A percentile compares a stretch with the other conserved stretches of the same genome.
These are phyloP conservation scores for Mortierella antarctica DNA, from an alignment of 192 early-diverging fungal species.

Conservation along the genomic window DNA sequence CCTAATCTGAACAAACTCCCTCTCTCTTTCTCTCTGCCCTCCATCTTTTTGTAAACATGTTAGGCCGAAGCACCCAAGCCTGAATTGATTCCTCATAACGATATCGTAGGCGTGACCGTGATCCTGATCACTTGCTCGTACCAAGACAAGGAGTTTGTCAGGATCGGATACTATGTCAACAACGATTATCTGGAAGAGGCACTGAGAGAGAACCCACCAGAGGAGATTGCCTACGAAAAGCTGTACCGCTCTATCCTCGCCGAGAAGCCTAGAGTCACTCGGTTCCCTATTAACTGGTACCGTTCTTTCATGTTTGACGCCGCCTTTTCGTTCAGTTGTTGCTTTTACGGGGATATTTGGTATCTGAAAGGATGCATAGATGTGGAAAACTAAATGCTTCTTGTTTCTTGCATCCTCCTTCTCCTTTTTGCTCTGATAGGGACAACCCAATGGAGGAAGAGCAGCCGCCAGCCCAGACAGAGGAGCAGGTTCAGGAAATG, in stretches of 20 bases:
- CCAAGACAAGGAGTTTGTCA: slow-evolving; percentile 91
- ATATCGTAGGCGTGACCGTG: slow-evolving; percentile 91
- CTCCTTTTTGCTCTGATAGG: slow-evolving; percentile 11
- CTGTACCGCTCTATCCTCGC: slow-evolving; percentile 89
- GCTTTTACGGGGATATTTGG: not conserved
- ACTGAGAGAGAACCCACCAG: slow-evolving; percentile 82
- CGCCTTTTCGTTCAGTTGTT: slow-evolving; percentile 1
- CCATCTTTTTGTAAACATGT: too few relatives aligned
- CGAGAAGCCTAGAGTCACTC: slow-evolving; percentile 94
- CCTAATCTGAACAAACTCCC: not conserved
- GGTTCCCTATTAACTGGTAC: slow-evolving; percentile 82
- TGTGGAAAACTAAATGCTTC: not conserved
- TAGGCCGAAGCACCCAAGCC: slow-evolving; percentile 79
- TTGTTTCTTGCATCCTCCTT: not conserved
- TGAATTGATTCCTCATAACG: slow-evolving; percentile 79
- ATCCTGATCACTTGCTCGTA: slow-evolving; percentile 93
- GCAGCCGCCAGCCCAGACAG: slow-evolving; percentile 46
- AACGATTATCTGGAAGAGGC: slow-evolving; percentile 92
- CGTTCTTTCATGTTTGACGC: not conserved
- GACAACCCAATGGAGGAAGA: slow-evolving; percentile 49
- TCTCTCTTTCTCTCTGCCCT: not conserved
- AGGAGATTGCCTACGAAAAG: slow-evolving; percentile 75
- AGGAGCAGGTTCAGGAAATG: slow-evolving; percentile 46
- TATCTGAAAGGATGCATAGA: not conserved
- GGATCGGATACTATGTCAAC: slow-evolving; percentile 98